Evolutionary conservation across 192 early-diverging fungal genomes (phyloP), one percentile per base, ranked within the genome.

Genomic region (Podochytrium sp.): DNA sequence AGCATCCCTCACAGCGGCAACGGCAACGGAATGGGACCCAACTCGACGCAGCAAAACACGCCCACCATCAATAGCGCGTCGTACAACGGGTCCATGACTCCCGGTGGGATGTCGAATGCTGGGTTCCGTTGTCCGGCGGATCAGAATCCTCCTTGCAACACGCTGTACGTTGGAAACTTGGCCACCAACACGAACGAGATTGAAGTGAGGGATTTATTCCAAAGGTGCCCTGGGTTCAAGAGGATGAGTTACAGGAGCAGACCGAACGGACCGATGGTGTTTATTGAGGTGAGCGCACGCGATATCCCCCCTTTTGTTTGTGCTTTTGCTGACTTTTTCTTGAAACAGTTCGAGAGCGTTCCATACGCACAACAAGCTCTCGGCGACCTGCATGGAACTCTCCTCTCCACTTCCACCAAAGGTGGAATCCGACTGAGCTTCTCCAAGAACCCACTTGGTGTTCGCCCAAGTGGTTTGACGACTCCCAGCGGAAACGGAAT

Each of bases 61-160:
- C n/a, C n/a, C n/a, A n/a, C n/a, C 73, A 75, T 57, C 71, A 57
- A 59, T 68, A 73, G 42, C 74, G 23, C 16, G 27, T 29, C 56
- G 37, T 20, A 40, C 14, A 40, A 43, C 4, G 25, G 35, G 14
- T 42, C 49, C 6, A 27, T 49, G 51, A 73, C 73, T 5, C 63
- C 65, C 49, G 60, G 58, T 33, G 39, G 57, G 4, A 71, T 71
- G 25, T 53, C 69, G 42, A 43, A 18, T 7, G 69, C 69, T n/a
- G 71, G 65, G 3, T 73, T 63, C 77, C 58, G 73, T 25, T 62
- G 51, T 40, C 72, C 83, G 23, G 87, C 84, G 39, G 96, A 99
- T 81, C 96, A 97, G 79, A 99, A 99, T 78, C 97, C 96, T 42
- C 97, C 97, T 1, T 99, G 97, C 85, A 99, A 99, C 79, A 99